Conservation (phyloP, 192 early-diverging fungal species). For the Podila clonocystis region DNA sequence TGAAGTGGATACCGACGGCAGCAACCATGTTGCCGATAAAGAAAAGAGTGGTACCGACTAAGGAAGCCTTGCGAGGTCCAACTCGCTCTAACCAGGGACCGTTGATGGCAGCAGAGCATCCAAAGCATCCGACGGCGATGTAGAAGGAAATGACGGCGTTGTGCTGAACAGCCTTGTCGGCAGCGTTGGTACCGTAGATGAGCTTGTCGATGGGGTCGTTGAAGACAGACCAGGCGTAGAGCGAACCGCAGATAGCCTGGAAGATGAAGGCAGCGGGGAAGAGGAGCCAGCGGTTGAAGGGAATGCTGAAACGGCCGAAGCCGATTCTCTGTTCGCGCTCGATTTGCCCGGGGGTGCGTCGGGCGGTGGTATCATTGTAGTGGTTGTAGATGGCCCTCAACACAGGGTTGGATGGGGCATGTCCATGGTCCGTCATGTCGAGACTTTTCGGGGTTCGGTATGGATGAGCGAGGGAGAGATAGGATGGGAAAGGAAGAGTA, state of each 20-base stretch:
- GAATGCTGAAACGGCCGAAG: slow-evolving; percentile 38
- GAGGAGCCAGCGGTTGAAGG: slow-evolving; percentile 75
- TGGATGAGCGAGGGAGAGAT: not conserved
- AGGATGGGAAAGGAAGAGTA: not conserved
- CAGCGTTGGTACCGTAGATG: slow-evolving; percentile 58
- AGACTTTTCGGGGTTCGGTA: not conserved
- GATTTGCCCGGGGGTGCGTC: slow-evolving; percentile 66
- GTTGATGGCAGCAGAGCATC: slow-evolving; percentile 72
- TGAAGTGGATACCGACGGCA: slow-evolving; percentile 65
- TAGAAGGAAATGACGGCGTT: slow-evolving; percentile 73
- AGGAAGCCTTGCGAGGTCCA: slow-evolving; percentile 72
- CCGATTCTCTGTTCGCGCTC: slow-evolving; percentile 62
- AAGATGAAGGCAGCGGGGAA: slow-evolving; percentile 75
- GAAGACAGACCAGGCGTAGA: slow-evolving; percentile 84
- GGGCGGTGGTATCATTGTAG: slow-evolving; percentile 63
- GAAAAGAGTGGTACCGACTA: slow-evolving; percentile 72
- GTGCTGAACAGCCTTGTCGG: slow-evolving; percentile 42
- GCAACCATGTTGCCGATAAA: slow-evolving; percentile 75
- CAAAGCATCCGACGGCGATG: slow-evolving; percentile 81
- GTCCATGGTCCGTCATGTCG: not conserved
- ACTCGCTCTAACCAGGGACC: slow-evolving; percentile 85
- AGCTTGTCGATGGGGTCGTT: slow-evolving; percentile 74
- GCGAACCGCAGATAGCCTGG: slow-evolving; percentile 78
- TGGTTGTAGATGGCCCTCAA: slow-evolving; percentile 15
- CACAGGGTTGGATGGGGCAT: not conserved